Evolutionary conservation across 805 yeast species (phyloP).

Genomic region (Lachancea nothofagi): DNA sequence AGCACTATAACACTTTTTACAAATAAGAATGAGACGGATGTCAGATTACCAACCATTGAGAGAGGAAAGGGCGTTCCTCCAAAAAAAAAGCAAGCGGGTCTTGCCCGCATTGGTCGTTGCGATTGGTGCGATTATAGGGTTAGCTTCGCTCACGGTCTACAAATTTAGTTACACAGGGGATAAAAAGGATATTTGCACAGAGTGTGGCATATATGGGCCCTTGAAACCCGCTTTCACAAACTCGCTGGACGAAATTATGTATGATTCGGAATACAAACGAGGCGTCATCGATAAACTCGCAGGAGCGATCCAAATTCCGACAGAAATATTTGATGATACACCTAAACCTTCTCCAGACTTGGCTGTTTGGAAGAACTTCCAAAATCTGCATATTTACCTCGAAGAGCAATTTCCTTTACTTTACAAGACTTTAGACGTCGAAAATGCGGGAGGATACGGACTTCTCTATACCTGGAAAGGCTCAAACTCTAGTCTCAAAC

Average conservation of each 20-base stretch:
- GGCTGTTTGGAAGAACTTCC: conserved; percentile 12
- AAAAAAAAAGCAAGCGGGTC: neutral
- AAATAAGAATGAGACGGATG: neutral
- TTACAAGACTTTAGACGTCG: conserved; percentile 38
- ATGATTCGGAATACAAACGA: conserved; percentile 11
- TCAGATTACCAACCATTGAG: neutral
- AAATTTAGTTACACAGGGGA: neutral
- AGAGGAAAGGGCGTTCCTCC: neutral
- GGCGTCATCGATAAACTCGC: conserved; percentile 32
- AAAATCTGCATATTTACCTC: conserved; percentile 44
- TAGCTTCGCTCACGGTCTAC: neutral
- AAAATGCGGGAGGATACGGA: conserved; percentile 50
- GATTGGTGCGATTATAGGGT: neutral
- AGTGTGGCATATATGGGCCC: conserved; percentile 9
- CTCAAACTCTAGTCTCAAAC: conserved; percentile 37
- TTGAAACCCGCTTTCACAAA: conserved; percentile 9
- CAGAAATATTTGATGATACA: conserved; percentile 48
- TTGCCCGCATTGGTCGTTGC: neutral
- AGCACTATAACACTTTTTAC: too few relatives aligned
- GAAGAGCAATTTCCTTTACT: conserved; percentile 45
- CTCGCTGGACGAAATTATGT: conserved; percentile 12
- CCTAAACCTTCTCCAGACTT: conserved; percentile 14
- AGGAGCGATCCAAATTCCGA: conserved; percentile 53
- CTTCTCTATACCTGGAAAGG: conserved; percentile 47
- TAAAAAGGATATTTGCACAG: neutral